Conservation (phyloP, 768 basidiomycete genomes). For the Panaeolus cyanescens region DNA sequence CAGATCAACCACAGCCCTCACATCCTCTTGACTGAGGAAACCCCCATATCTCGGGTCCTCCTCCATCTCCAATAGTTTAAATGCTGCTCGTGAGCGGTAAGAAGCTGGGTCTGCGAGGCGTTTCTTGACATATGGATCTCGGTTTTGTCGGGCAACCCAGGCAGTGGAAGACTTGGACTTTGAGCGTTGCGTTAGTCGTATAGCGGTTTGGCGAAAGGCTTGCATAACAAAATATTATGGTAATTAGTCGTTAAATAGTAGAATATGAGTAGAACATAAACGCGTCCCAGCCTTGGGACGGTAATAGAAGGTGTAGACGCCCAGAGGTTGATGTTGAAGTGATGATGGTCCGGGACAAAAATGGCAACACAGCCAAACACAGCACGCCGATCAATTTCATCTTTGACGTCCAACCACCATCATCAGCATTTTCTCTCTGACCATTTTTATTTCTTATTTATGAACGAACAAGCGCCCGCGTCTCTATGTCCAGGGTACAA, state of each 20-base stretch:
- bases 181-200: background rate
- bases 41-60: slow-evolving; percentile 41
- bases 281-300: background rate
- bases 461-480: slow-evolving; percentile 16
- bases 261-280: background rate
- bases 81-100: slow-evolving; percentile 88
- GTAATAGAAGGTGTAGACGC: background rate
- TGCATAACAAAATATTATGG: background rate
- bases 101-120: slow-evolving; percentile 40
- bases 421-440: slow-evolving; percentile 5
- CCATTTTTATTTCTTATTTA: background rate
- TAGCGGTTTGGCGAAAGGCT: background rate
- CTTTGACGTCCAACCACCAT: background rate
- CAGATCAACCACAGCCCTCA: slow-evolving; percentile 76
- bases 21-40: slow-evolving; percentile 54
- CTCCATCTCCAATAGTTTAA: slow-evolving; percentile 87
- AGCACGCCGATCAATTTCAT: slow-evolving; percentile 5
- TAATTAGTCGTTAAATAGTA: background rate
- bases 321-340: background rate
- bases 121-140: slow-evolving; percentile 70
- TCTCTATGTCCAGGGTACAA: slow-evolving; percentile 59
- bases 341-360: background rate
- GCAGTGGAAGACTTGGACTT: slow-evolving; percentile 46
- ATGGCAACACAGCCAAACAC: slow-evolving; percentile 2
- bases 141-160: slow-evolving; percentile 72